A percentile compares a stretch with the other conserved stretches of the same genome.
Evolutionary conservation across 1,139 yeast genomes (phyloP).

Genomic region (Pichia sp.): DNA sequence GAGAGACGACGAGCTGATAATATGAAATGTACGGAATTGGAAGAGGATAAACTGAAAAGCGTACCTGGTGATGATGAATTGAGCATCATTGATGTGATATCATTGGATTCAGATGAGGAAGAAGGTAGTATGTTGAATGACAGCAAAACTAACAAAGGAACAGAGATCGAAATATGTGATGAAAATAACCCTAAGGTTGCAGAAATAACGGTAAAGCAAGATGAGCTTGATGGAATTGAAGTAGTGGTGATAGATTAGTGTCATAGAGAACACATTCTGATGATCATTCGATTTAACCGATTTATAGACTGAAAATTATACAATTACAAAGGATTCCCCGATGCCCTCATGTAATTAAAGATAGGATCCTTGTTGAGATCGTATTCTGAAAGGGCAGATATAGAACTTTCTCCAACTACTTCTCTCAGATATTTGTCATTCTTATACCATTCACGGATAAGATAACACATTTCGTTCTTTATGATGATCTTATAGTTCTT

Average conservation of each 20-base stretch:
- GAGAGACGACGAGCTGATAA: conserved; percentile 53
- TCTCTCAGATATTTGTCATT: conserved; percentile 58
- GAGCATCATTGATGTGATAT: conserved; percentile 28
- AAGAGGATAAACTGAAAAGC: conserved; percentile 10
- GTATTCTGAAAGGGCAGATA: conserved; percentile 34
- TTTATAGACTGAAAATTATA: too few species aligned
- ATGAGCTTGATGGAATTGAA: too few species aligned
- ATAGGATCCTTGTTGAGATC: conserved; percentile 42
- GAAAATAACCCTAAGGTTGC: too few species aligned
- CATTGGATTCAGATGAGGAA: conserved; percentile 11
- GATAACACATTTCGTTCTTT: conserved; percentile 46
- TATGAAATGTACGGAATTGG: conserved; percentile 40
- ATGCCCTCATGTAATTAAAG: conserved; percentile 29
- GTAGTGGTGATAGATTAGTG: too few species aligned
- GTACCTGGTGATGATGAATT: conserved; percentile 32
- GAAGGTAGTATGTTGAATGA: neutral
- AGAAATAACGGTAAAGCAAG: too few species aligned
- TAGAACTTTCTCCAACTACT: conserved; percentile 31
- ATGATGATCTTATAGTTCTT: conserved; percentile 35
- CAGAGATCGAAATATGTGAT: too few species aligned
- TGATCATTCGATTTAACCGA: too few species aligned
- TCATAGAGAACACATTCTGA: too few species aligned
- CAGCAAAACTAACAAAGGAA: too few species aligned
- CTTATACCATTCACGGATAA: conserved; percentile 60
- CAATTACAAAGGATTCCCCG: conserved; percentile 22